Evolutionary conservation across 2,329 filamentous ascomycete genomes (phyloP).

Genomic region (Paraconiothyrium sp.): DNA sequence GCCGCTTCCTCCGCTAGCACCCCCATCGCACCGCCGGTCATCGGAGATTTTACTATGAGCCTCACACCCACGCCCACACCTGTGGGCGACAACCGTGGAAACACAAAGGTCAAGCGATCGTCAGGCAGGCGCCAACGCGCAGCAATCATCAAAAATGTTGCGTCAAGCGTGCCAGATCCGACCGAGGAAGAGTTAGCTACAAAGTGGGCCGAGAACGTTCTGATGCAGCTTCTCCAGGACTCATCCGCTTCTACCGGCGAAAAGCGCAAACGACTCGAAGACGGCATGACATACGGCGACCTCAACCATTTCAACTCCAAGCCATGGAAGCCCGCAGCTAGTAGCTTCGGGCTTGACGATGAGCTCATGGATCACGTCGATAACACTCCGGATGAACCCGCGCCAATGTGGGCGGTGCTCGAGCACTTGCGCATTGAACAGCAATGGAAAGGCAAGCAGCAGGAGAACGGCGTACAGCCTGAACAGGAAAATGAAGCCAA

Average conservation of each 20-base stretch:
- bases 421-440: slow-evolving; percentile 36
- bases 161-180: slow-evolving; percentile 29
- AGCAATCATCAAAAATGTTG: slow-evolving; percentile 29
- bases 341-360: slow-evolving; percentile 39
- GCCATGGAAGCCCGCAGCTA: slow-evolving; percentile 40
- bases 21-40: slow-evolving; percentile 8
- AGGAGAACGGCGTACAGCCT: slow-evolving; percentile 14
- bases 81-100: slow-evolving; percentile 34
- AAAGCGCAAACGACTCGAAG: slow-evolving; percentile 43
- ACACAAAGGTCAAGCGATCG: slow-evolving; percentile 25
- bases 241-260: slow-evolving; percentile 28
- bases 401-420: slow-evolving; percentile 44
- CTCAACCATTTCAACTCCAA: slow-evolving; percentile 40
- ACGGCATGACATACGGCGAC: slow-evolving; percentile 35
- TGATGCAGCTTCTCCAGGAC: slow-evolving; percentile 29
- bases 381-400: slow-evolving; percentile 29
- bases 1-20: background rate
- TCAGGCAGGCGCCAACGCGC: slow-evolving; percentile 21
- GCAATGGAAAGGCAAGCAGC: slow-evolving; percentile 22
- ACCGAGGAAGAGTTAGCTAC: slow-evolving; percentile 32
- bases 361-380: slow-evolving; percentile 35
- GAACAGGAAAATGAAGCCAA: slow-evolving; percentile 1
- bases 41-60: slow-evolving; percentile 28
- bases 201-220: slow-evolving; percentile 38
- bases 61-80: slow-evolving; percentile 40